Base-by-base conservation (phyloP, 371 early-diverging fungal genomes). In the Entomophthora muscae region DNA sequence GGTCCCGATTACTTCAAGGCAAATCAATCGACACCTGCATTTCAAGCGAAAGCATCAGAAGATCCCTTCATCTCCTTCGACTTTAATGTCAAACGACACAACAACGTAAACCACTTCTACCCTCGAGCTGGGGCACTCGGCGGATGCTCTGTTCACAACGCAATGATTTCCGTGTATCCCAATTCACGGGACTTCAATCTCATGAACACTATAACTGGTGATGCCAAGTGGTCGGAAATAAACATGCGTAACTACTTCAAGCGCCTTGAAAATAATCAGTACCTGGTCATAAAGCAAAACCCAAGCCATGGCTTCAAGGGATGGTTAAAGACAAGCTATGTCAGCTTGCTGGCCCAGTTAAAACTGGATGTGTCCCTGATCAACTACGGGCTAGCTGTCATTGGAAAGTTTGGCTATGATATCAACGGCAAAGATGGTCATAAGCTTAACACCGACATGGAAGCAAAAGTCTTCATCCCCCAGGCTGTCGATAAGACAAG, bases 171-270 rank as follows among this genome's bases (percentile, higher is more conserved):
- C n/a, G n/a, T 63, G 17, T 53, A 53, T n/a, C 63, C 63, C 10
- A 52, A 63, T 2, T 3, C 1, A 1, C 7, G 30, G 12, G 63
- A 63, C 22, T 63, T 63, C 27, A 32, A 28, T 1, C 2, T 23
- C n/a, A 12, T 63, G 53, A 31, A 17, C 3, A n/a, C 29, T 26
- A 23, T 54, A 2, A 63, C 63, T 2, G 31, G 31, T 1, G 30
- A 63, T 22, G 21, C 2, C 3, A 17, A 1, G 1, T 63, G 53
- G 53, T 3, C 1, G 3, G 63, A 63, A 52, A n/a, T 12, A 13
- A 63, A 28, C 22, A 23, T 63, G n/a, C 53, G 63, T n/a, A 52
- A 63, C n/a, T 63, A 63, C n/a, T 63, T 53, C 30, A 53, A 63
- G 5, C 61, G 33, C 17, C 17, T 61, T n/a, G 61, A 61, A 24